Conservation (phyloP, 345 rosid species). For the Boechera stricta region DNA sequence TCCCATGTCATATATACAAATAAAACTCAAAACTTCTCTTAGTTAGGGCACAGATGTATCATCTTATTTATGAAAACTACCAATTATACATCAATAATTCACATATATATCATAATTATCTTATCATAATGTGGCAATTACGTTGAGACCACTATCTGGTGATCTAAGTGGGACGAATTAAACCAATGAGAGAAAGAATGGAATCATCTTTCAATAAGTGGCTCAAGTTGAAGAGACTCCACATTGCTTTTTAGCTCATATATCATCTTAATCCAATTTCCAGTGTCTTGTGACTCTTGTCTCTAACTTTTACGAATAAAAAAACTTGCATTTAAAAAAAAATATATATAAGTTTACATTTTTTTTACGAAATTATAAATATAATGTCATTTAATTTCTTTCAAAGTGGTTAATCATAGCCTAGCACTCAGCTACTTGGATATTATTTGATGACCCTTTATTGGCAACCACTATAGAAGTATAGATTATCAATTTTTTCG, state of each 20-base stretch:
- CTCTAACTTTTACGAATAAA: conserved; percentile 13
- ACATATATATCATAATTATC: not conserved
- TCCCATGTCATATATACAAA: not conserved
- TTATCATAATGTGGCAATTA: conserved; percentile 15
- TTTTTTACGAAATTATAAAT: not conserved
- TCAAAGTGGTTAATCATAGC: conserved; percentile 44
- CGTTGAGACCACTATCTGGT: conserved; percentile 19
- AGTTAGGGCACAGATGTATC: not conserved
- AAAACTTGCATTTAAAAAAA: not conserved
- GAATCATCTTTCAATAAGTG: conserved; percentile 27
- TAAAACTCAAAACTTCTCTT: not conserved
- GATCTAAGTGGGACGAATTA: conserved; percentile 23
- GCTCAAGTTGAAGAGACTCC: conserved; percentile 40
- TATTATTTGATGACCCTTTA: conserved; percentile 26
- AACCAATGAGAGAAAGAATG: conserved; percentile 32
- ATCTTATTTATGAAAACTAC: not conserved
- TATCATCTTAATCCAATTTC: not conserved
- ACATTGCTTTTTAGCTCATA: conserved; percentile 18
- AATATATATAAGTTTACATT: too few species aligned
- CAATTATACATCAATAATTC: not conserved
- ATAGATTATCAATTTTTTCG: not conserved
- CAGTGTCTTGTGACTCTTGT: conserved; percentile 6
- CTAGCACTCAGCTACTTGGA: conserved; percentile 42
- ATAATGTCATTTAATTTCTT: not conserved
- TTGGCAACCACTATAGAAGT: conserved; percentile 34